These are phyloP conservation scores for Circinella minor DNA, from an alignment of 371 early-diverging fungal genomes.

Conservation along the genomic window DNA sequence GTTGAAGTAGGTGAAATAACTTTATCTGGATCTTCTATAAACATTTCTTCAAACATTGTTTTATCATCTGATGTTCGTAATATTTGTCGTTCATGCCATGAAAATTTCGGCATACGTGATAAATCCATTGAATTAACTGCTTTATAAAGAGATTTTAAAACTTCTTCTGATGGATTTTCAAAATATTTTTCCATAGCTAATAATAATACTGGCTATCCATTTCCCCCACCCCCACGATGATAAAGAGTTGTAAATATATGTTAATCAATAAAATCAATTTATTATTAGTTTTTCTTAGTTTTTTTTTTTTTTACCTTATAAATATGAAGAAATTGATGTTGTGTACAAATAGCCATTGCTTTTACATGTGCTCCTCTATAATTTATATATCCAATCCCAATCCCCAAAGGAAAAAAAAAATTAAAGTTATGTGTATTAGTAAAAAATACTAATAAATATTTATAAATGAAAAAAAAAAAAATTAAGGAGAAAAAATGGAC, in stretches of 20 bases:
- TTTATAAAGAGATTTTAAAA: conserved; percentile 80
- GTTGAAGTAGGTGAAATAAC: conserved; percentile 23
- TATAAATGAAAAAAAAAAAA: too few relatives aligned
- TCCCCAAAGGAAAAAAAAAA: too few relatives aligned
- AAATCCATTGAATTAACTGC: conserved; percentile 89
- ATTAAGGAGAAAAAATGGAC: background rate
- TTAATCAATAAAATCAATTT: background rate
- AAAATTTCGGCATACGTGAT: conserved; percentile 78
- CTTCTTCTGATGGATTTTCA: conserved; percentile 70
- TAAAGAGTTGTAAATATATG: background rate
- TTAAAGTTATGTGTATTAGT: background rate
- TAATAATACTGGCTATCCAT: conserved; percentile 77
- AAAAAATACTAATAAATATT: background rate
- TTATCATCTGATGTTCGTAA: conserved; percentile 81
- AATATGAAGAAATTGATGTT: conserved; percentile 88
- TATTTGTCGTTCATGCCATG: conserved; percentile 76
- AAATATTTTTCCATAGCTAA: conserved; percentile 93
- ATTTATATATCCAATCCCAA: background rate
- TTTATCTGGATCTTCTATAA: conserved; percentile 39
- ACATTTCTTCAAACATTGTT: conserved; percentile 86
- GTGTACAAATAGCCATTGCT: conserved; percentile 93
- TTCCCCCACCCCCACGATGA: too few relatives aligned
- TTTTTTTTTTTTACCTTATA: conserved; percentile 74
- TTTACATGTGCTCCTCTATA: conserved; percentile 88
- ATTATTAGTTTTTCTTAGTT: background rate